Percentiles rank a stretch among this genome's conserved stretches.
phyloP scores from a whole-genome alignment of 164 flowering plant species.

The Houttuynia cordata region DNA sequence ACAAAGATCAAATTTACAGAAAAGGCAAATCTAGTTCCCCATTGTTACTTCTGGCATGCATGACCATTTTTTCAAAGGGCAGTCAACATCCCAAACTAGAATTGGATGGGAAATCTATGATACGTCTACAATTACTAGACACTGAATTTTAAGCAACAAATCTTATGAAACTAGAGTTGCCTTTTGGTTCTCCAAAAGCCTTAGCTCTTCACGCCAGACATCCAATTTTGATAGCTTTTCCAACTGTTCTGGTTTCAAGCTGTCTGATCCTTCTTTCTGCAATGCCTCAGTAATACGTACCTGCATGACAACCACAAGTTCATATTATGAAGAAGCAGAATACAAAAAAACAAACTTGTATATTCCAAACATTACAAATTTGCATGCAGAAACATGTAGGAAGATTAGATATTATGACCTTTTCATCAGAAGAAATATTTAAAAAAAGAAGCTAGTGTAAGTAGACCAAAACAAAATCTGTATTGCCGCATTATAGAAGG shows the following conservation, averaged over 20 bases:
- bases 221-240: slow-evolving; percentile 53
- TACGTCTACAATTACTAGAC: background rate
- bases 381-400: background rate
- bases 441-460: background rate
- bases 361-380: background rate
- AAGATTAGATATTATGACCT: background rate
- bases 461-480: background rate
- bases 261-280: slow-evolving; percentile 29
- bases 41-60: background rate
- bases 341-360: background rate
- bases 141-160: background rate
- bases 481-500: background rate
- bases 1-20: too few relatives aligned
- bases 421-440: background rate
- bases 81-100: background rate
- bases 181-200: slow-evolving; percentile 39
- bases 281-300: slow-evolving; percentile 52
- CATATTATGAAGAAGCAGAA: background rate
- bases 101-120: background rate
- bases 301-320: slow-evolving; percentile 19
- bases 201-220: slow-evolving; percentile 44
- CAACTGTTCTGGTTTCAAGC: slow-evolving; percentile 46
- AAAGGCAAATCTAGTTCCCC: too few relatives aligned
- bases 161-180: slow-evolving; percentile 14
- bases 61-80: background rate